Evolutionary conservation across 2,329 filamentous ascomycete species (phyloP).

Genomic region (Penicillium sp.): DNA sequence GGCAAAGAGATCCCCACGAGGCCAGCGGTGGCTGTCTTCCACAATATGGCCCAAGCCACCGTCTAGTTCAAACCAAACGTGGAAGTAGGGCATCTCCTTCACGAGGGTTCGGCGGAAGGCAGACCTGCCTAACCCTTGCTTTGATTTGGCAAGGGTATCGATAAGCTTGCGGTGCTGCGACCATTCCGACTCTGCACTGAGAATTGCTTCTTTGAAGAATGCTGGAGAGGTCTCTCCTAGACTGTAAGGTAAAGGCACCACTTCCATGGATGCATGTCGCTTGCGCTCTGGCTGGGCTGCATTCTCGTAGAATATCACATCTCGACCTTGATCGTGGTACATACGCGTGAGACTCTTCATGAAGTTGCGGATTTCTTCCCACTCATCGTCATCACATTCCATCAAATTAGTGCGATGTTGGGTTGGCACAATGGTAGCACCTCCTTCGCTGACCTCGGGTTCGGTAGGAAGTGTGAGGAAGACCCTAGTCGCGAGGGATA

Average conservation of each 20-base stretch:
- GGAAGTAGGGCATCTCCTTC: constrained; percentile 98
- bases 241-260: constrained; percentile 82
- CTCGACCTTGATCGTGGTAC: constrained; percentile 89
- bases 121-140: constrained; percentile 66
- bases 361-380: constrained; percentile 98
- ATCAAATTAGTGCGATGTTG: constrained; percentile 84
- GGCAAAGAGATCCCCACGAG: constrained; percentile 86
- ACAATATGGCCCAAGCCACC: constrained; percentile 90
- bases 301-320: constrained; percentile 97
- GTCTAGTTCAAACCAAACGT: constrained; percentile 91
- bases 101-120: constrained; percentile 81
- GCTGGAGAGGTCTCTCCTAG: constrained; percentile 89
- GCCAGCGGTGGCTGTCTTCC: constrained; percentile 82
- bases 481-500: constrained; percentile 80
- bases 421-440: constrained; percentile 84
- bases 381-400: constrained; percentile 98
- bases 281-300: constrained; percentile 76
- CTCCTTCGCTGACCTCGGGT: constrained; percentile 78
- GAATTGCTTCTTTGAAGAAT: constrained; percentile 92
- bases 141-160: constrained; percentile 65
- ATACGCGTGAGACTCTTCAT: constrained; percentile 94
- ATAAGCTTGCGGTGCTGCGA: constrained; percentile 92
- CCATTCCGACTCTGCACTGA: constrained; percentile 88
- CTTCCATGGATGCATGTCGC: constrained; percentile 80
- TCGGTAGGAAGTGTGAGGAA: constrained; percentile 87